phyloP scores from a whole-genome alignment of 305 asterid species.

The Fraxinus albicans region DNA sequence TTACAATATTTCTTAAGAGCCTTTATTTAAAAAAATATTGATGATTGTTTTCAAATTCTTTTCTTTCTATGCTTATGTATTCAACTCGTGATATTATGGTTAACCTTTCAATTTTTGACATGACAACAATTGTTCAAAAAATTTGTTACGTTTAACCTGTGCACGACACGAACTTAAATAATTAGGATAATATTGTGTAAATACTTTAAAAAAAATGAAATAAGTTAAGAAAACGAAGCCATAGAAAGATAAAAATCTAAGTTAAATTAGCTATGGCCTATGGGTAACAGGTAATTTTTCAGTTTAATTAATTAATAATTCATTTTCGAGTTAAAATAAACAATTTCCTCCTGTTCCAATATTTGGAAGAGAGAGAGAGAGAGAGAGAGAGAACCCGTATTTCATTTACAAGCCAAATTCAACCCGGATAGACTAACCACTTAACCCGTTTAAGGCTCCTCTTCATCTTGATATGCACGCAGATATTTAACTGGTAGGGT shows the following conservation, averaged over 20 bases:
- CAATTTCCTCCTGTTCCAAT: neutral
- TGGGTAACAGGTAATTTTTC: neutral
- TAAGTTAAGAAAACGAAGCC: neutral
- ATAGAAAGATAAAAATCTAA: neutral
- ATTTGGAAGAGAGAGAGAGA: no score
- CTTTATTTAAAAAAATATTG: no score
- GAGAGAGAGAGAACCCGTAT: neutral
- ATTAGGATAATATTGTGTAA: neutral
- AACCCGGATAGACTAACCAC: conserved; percentile 1
- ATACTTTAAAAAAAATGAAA: neutral
- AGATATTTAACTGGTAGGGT: conserved; percentile 24
- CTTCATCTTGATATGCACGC: neutral
- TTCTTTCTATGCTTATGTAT: no score
- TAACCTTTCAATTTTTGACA: neutral
- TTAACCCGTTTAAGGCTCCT: neutral
- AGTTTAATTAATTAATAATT: neutral
- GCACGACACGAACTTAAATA: neutral
- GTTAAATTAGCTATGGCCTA: no score
- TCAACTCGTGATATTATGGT: neutral
- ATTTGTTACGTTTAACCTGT: neutral
- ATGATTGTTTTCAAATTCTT: no score
- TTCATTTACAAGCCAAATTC: neutral
- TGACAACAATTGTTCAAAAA: neutral
- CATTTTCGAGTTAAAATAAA: neutral
- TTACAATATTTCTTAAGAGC: neutral